A percentile compares a stretch with the other conserved stretches of the same genome.
phyloP scores from a whole-genome alignment of 78 protist genomes.

The Trichosphaerium sp. region DNA sequence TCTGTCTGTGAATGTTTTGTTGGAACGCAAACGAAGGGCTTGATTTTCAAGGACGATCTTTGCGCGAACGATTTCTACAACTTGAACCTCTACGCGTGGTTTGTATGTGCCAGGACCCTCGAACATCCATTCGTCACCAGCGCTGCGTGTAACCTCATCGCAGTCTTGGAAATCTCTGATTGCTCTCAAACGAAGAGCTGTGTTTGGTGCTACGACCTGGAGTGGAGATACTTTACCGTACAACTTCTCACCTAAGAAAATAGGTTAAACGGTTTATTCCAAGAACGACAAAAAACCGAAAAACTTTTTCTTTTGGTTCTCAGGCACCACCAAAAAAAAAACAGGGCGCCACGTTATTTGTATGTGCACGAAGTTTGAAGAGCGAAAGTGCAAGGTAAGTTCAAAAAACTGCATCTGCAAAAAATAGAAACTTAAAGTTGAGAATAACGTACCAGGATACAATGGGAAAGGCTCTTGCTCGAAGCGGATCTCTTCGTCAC shows the following conservation, averaged over 20 bases:
- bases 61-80: conserved; percentile 38
- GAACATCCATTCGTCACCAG: conserved; percentile 82
- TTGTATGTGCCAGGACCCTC: conserved; percentile 66
- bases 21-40: conserved; percentile 72
- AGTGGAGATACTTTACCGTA: conserved; percentile 36
- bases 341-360: no score
- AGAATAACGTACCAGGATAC: no score
- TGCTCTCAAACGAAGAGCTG: conserved; percentile 71
- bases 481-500: conserved; percentile 66
- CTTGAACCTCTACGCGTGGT: conserved; percentile 40
- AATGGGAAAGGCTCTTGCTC: conserved; percentile 67
- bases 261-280: no score
- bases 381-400: no score
- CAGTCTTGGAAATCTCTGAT: conserved; percentile 46
- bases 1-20: conserved; percentile 26
- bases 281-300: no score
- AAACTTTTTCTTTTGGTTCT: no score
- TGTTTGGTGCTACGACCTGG: conserved; percentile 31
- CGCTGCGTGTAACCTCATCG: conserved; percentile 6
- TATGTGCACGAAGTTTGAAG: no score
- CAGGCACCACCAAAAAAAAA: no score
- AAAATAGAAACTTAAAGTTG: no score
- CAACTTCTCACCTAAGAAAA: conserved; percentile 70
- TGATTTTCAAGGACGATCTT: conserved; percentile 44
- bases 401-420: no score